Percentiles rank a stretch among this genome's conserved stretches.
These are phyloP conservation scores for Eucalyptus cloeziana DNA, from an alignment of 345 rosid species.

Conservation along the genomic window DNA sequence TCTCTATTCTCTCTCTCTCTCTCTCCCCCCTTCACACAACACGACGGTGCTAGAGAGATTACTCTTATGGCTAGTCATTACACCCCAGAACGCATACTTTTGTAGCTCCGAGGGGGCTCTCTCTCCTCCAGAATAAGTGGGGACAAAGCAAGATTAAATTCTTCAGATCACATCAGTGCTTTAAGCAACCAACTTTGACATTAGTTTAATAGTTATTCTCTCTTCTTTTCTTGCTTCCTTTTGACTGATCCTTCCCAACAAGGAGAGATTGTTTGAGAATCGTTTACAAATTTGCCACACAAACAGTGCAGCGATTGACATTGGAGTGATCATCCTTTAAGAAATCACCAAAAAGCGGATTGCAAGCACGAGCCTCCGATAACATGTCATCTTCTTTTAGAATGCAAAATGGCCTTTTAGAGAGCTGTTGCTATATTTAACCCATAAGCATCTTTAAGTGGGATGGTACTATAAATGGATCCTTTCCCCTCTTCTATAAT, in stretches of 20 bases:
- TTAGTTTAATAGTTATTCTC: slow-evolving; percentile 11
- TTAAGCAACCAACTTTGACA: slow-evolving; percentile 23
- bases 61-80: neutral
- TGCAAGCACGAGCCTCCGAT: neutral
- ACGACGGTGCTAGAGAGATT: neutral
- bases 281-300: neutral
- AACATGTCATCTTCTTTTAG: neutral
- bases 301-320: neutral
- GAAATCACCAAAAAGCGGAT: neutral
- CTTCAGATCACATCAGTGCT: slow-evolving; percentile 41
- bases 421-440: neutral
- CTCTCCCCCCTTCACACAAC: neutral
- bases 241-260: slow-evolving; percentile 12
- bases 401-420: neutral
- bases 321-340: neutral
- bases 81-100: neutral
- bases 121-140: slow-evolving; percentile 17
- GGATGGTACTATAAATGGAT: neutral
- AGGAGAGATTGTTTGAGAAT: neutral
- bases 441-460: neutral
- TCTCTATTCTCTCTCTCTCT: neutral
- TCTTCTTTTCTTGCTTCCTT: slow-evolving; percentile 8
- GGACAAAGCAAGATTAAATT: slow-evolving; percentile 45
- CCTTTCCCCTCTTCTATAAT: neutral
- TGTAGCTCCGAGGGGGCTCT: neutral